phyloP scores from a whole-genome alignment of 2,329 filamentous ascomycete species.

The Teratosphaeria destructans region DNA sequence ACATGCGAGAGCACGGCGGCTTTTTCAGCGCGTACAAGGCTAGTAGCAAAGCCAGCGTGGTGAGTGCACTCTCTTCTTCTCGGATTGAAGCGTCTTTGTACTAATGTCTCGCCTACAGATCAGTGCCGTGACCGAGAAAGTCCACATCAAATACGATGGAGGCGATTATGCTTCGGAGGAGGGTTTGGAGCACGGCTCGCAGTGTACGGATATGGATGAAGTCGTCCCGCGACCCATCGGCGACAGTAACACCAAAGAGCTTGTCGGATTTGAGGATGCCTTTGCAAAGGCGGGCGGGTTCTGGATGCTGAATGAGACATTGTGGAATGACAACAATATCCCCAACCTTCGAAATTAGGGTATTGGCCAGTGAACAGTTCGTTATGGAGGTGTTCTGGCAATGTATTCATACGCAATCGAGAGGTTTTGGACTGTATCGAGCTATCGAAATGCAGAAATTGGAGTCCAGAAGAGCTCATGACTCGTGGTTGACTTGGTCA shows the following conservation, averaged over 20 bases:
- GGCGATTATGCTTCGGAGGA: slow-evolving; percentile 6
- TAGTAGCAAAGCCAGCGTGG: not conserved
- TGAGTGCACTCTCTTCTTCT: not conserved
- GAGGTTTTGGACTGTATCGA: not conserved
- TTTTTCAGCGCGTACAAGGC: slow-evolving; percentile 24
- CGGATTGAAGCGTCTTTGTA: not conserved
- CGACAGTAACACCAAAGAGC: slow-evolving; percentile 8
- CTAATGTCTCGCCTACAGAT: slow-evolving; percentile 5
- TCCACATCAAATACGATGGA: slow-evolving; percentile 10
- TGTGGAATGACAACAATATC: not conserved
- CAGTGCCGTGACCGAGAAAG: slow-evolving; percentile 7
- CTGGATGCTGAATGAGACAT: slow-evolving; percentile 14
- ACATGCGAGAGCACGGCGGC: slow-evolving; percentile 17
- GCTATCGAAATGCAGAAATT: not conserved
- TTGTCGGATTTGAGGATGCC: slow-evolving; percentile 11
- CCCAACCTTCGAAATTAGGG: not conserved
- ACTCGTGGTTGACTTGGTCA: no score
- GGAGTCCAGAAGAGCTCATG: not conserved
- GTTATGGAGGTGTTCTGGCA: not conserved
- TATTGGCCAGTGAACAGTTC: not conserved
- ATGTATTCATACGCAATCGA: not conserved
- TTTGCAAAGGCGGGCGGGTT: slow-evolving; percentile 19
- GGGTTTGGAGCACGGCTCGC: slow-evolving; percentile 7
- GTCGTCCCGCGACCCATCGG: slow-evolving; percentile 13
- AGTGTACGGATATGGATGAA: slow-evolving; percentile 16